A percentile compares a stretch with the other conserved stretches of the same genome.
These are phyloP conservation scores for Setaria viridis DNA, from an alignment of 202 grass and related monocot species.

Conservation along the genomic window DNA sequence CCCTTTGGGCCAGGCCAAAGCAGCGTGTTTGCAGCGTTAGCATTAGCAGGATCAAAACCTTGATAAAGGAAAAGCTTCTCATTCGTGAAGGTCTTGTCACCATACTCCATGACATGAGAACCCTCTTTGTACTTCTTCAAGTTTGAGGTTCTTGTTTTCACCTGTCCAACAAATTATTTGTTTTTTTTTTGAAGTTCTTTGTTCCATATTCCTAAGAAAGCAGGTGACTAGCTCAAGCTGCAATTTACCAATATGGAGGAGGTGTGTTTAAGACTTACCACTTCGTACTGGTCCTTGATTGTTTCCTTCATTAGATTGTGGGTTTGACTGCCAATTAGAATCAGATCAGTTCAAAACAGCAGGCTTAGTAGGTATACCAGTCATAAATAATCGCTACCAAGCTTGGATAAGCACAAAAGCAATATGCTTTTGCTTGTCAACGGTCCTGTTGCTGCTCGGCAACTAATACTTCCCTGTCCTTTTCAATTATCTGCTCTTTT, in stretches of 20 bases:
- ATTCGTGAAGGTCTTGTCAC: slow-evolving; percentile 81
- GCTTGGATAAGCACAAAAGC: not conserved
- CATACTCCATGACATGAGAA: slow-evolving; percentile 97
- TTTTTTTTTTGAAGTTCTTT: not conserved
- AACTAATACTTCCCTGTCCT: slow-evolving; percentile 15
- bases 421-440: slow-evolving; percentile 8
- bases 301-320: slow-evolving; percentile 89
- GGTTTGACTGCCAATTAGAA: slow-evolving; percentile 62
- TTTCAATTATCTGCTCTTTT: not conserved
- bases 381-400: slow-evolving; percentile 18
- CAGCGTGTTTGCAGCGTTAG: slow-evolving; percentile 56
- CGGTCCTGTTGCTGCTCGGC: not conserved
- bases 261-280: slow-evolving; percentile 54
- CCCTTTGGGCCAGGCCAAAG: slow-evolving; percentile 49
- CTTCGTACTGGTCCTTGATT: slow-evolving; percentile 74
- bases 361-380: not conserved
- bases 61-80: slow-evolving; percentile 92
- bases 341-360: slow-evolving; percentile 23
- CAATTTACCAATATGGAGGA: slow-evolving; percentile 13
- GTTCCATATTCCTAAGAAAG: slow-evolving; percentile 41
- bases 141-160: slow-evolving; percentile 80
- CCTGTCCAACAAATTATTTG: slow-evolving; percentile 40
- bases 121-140: slow-evolving; percentile 41
- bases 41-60: slow-evolving; percentile 83
- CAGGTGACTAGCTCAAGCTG: slow-evolving; percentile 19